Base-by-base conservation (phyloP, 441 rosid species). In the Jatropha multifida region DNA sequence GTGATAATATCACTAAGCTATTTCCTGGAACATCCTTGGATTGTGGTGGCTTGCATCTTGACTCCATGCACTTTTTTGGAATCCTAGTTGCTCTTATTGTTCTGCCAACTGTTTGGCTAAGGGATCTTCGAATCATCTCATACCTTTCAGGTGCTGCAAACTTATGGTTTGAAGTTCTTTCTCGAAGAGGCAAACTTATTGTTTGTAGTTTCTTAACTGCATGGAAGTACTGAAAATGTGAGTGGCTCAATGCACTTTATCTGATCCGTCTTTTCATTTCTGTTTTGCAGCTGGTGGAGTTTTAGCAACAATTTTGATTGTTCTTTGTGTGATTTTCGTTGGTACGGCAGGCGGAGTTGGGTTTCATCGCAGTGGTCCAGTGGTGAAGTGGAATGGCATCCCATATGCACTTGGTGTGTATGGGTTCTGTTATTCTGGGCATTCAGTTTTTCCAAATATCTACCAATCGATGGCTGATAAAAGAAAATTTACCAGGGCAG, bases 381-480 rank as follows among this genome's bases (percentile, higher is more conserved):
- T 82, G 46, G 92, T 91, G 76, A 94, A 90, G 64, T 87, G 88
- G 94, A 90, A 84, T 49, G 97, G 97, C 42, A 76, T 94, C 82
- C 98, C 98, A 4, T 87, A 89, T 87, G 94, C 90, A 3, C 78
- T 88, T 80, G 98, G 98, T 80, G 90, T 91, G 5, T 87, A 85
- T 52, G 96, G 94, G 42, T 94, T 94, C 81, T 91, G 97, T 80
- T 88, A 74, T 59, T 81, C 96, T 37, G 98, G 92, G 12, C 99
- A 94, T 67, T 85, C 96, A 26, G 98, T 94, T 71, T 90, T 94
- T 78, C 98, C 99, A 37, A 94, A 94, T 73, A 91, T 94, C 74
- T 93, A 94, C 78, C 98, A 94, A 55, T 91, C 97, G 46, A 94
- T 93, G 99, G 97, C 97, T 70, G 93, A 93, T 79, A 94, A 94